Evolutionary conservation across 2,329 filamentous ascomycete genomes (phyloP).

Genomic region (Zopfia rhizophila): DNA sequence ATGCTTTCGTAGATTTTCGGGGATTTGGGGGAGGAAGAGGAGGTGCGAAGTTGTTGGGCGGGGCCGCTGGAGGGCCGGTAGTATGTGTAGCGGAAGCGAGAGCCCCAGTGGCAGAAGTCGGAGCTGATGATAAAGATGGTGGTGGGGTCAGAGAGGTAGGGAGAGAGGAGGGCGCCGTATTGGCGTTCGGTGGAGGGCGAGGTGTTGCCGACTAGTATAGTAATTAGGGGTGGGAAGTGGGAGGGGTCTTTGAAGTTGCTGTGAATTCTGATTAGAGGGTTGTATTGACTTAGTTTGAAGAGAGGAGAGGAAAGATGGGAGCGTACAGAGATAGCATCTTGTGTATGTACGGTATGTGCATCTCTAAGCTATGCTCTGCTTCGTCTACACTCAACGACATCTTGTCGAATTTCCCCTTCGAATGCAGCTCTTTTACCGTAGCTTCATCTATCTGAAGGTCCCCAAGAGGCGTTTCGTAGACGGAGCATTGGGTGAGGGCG

Average conservation of each 20-base stretch:
- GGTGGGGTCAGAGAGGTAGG: conserved; percentile 77
- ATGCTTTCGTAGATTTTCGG: conserved; percentile 86
- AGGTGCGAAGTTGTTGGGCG: conserved; percentile 44
- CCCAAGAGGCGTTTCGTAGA: conserved; percentile 80
- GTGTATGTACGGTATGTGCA: conserved; percentile 95
- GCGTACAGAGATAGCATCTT: conserved; percentile 70
- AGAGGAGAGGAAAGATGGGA: conserved; percentile 5
- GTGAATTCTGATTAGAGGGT: conserved; percentile 9
- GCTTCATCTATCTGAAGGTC: conserved; percentile 72
- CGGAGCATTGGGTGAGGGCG: conserved; percentile 76
- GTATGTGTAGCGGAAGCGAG: conserved; percentile 82
- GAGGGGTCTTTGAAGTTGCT: conserved; percentile 54
- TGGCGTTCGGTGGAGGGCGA: conserved; percentile 71
- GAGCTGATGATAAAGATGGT: conserved; percentile 91
- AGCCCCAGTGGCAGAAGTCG: conserved; percentile 97
- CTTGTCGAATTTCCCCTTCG: conserved; percentile 67
- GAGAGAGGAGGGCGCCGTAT: conserved; percentile 76
- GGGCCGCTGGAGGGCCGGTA: conserved; percentile 69
- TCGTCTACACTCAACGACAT: conserved; percentile 77
- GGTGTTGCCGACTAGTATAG: conserved; percentile 86
- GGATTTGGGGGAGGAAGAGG: conserved; percentile 56
- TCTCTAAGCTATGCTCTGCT: conserved; percentile 92
- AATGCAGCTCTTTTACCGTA: conserved; percentile 63
- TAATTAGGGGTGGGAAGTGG: conserved; percentile 78
- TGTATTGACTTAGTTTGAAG: no score